A percentile compares a stretch with the other conserved stretches of the same genome.
Conservation (phyloP, 352 stramenopile genomes). For the Nothophytophthora sp. region DNA sequence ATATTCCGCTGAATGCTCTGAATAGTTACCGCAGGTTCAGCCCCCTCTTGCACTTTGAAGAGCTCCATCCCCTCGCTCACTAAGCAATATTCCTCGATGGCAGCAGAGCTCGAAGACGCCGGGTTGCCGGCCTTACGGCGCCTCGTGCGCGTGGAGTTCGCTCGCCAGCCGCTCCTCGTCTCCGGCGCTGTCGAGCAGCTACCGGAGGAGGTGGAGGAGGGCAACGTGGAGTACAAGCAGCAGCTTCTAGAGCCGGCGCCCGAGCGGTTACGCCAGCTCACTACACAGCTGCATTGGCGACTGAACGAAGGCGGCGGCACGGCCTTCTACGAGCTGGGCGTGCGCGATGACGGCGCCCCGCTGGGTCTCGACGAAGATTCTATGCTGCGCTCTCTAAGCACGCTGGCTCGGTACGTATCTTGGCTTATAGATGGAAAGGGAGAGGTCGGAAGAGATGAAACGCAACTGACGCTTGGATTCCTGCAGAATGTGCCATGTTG, state of each 20-base stretch:
- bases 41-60: no score
- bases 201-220: conserved; percentile 85
- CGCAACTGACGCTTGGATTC: conserved; percentile 4
- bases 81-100: no score
- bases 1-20: no score
- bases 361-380: conserved; percentile 67
- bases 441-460: no score
- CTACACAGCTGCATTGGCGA: conserved; percentile 90
- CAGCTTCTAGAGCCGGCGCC: conserved; percentile 74
- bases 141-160: conserved; percentile 26
- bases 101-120: conserved; percentile 10
- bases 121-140: conserved; percentile 22
- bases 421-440: background rate
- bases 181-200: conserved; percentile 16
- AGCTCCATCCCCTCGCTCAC: no score
- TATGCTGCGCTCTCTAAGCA: conserved; percentile 72
- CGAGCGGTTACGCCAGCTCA: conserved; percentile 84
- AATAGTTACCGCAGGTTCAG: no score
- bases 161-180: background rate
- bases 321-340: conserved; percentile 88
- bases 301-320: conserved; percentile 86
- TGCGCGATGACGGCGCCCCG: conserved; percentile 80
- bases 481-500: conserved; percentile 78
- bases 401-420: conserved; percentile 44
- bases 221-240: conserved; percentile 92